Conservation (phyloP, 2,329 filamentous ascomycete species). For the Arachnomyces sp. region DNA sequence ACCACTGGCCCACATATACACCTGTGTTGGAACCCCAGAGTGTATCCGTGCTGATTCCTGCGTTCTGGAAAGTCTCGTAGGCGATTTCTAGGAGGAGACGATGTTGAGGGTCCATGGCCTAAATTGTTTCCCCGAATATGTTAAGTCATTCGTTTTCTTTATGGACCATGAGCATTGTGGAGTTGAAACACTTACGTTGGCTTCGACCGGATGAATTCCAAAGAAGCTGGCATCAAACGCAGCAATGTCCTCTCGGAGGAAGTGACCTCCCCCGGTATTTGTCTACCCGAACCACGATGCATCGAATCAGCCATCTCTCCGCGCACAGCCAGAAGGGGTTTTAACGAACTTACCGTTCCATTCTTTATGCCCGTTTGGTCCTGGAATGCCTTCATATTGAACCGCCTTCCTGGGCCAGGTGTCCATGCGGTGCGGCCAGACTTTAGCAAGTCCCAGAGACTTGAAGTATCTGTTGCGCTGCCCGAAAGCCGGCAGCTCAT, state of each 20-base stretch:
- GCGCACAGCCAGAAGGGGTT: too few species aligned
- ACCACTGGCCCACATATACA: slow-evolving; percentile 7
- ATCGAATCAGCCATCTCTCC: too few species aligned
- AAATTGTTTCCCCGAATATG: too few species aligned
- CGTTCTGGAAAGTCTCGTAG: slow-evolving; percentile 21
- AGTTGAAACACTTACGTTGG: not conserved
- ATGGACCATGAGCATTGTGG: too few species aligned
- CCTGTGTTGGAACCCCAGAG: slow-evolving; percentile 3
- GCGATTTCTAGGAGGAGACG: slow-evolving; percentile 16
- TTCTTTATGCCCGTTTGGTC: slow-evolving; percentile 27
- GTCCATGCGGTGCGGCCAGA: not conserved
- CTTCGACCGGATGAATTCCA: not conserved
- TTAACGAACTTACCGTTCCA: slow-evolving; percentile 24
- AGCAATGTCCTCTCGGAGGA: slow-evolving; percentile 1
- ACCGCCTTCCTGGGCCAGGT: not conserved
- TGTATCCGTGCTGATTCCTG: slow-evolving; percentile 6
- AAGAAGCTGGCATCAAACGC: slow-evolving; percentile 3
- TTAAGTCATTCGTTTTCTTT: too few species aligned
- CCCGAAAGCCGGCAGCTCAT: slow-evolving; percentile 8
- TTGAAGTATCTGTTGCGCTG: not conserved
- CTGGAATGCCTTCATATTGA: slow-evolving; percentile 10
- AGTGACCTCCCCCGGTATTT: not conserved
- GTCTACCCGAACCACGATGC: too few species aligned
- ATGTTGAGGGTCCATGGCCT: slow-evolving; percentile 15
- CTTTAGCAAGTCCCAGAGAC: slow-evolving; percentile 3